Conservation (phyloP, 2,329 filamentous ascomycete species). For the Beauveria varroae region DNA sequence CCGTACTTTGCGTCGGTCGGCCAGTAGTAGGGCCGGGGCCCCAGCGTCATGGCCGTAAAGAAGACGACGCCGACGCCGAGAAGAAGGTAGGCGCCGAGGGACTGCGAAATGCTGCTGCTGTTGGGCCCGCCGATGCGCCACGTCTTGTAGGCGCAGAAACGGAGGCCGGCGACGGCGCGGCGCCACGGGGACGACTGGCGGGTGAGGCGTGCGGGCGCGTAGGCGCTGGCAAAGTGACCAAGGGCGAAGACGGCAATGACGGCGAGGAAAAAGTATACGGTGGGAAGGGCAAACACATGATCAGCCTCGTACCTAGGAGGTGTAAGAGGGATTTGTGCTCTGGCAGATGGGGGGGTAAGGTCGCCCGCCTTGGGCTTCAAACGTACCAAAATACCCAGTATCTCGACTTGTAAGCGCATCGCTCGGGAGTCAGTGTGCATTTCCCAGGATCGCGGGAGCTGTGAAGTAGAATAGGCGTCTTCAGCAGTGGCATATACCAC, state of each 20-base stretch:
- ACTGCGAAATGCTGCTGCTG: conserved; percentile 32
- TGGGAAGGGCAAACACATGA: conserved; percentile 43
- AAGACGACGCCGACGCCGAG: conserved; percentile 33
- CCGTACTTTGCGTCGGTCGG: conserved; percentile 37
- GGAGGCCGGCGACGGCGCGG: conserved; percentile 25
- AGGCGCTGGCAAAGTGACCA: conserved; percentile 23
- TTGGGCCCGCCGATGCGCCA: conserved; percentile 26
- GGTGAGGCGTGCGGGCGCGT: conserved; percentile 21
- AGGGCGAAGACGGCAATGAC: conserved; percentile 41
- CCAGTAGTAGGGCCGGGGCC: conserved; percentile 49
- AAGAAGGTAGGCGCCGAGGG: conserved; percentile 36
- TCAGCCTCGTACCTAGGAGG: conserved; percentile 34
- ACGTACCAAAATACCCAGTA: conserved; percentile 41
- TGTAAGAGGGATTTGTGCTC: neutral
- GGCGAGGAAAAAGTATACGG: conserved; percentile 44
- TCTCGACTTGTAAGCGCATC: conserved; percentile 37
- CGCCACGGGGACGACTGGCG: conserved; percentile 24
- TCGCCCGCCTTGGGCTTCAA: neutral
- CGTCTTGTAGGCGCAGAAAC: conserved; percentile 18
- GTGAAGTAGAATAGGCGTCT: conserved; percentile 11
- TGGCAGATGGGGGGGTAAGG: neutral
- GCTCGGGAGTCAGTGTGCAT: conserved; percentile 30
- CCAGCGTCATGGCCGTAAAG: conserved; percentile 42
- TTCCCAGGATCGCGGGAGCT: conserved; percentile 13
- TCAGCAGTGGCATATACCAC: conserved; percentile 13